These are phyloP conservation scores for Trichoderma sp. DNA, from an alignment of 2,329 filamentous ascomycete genomes.

Conservation along the genomic window DNA sequence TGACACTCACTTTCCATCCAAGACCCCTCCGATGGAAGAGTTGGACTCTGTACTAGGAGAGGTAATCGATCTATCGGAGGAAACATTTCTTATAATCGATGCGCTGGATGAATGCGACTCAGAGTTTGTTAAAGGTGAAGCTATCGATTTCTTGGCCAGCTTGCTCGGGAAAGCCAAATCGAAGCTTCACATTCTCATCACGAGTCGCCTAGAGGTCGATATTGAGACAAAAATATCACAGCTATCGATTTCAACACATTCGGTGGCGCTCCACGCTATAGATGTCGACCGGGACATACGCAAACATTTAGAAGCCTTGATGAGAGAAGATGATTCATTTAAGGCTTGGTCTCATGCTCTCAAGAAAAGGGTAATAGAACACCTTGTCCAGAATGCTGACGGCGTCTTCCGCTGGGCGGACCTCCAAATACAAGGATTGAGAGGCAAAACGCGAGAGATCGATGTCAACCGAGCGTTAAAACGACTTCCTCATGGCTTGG, in stretches of 20 bases:
- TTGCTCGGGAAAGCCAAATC: not conserved
- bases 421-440: not conserved
- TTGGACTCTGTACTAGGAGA: not conserved
- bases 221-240: not conserved
- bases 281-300: not conserved
- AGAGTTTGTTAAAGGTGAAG: not conserved
- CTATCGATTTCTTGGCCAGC: not conserved
- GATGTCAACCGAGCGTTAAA: not conserved
- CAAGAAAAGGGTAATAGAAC: not conserved
- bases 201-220: not conserved
- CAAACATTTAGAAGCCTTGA: not conserved
- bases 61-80: not conserved
- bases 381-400: not conserved
- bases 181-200: not conserved
- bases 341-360: not conserved
- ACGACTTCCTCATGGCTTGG: not conserved
- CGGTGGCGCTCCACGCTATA: not conserved
- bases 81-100: not conserved
- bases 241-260: not conserved
- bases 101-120: not conserved
- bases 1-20: not conserved
- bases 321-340: not conserved
- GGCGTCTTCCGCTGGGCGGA: not conserved
- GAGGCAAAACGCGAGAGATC: not conserved
- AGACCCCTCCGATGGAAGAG: not conserved